These are phyloP conservation scores for Capronia coronata DNA, from an alignment of 2,329 filamentous ascomycete genomes.

Conservation along the genomic window DNA sequence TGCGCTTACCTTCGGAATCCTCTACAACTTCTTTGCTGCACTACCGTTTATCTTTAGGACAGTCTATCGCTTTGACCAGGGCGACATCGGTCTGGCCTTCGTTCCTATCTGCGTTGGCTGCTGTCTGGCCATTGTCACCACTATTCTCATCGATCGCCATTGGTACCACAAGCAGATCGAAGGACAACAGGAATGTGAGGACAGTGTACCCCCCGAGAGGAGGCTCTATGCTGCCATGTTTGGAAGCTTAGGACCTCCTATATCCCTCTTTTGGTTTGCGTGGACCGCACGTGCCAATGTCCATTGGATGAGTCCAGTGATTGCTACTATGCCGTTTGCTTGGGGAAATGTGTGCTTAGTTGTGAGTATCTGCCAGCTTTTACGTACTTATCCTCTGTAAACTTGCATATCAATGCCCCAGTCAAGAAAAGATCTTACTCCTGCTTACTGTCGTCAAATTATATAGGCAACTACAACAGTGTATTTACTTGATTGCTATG, in stretches of 20 bases:
- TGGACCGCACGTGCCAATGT: constrained; percentile 40
- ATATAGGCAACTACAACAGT: constrained; percentile 39
- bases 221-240: constrained; percentile 34
- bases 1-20: constrained; percentile 9
- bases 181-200: constrained; percentile 1
- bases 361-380: no score
- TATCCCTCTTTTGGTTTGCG: constrained; percentile 11
- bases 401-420: no score
- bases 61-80: constrained; percentile 23
- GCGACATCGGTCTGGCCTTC: constrained; percentile 35
- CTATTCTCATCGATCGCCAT: constrained; percentile 30
- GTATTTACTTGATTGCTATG: constrained; percentile 30
- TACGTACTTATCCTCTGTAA: no score
- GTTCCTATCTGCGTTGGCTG: constrained; percentile 32
- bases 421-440: no score
- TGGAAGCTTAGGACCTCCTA: constrained; percentile 26
- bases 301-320: constrained; percentile 35
- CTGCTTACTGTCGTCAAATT: no score
- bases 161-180: constrained; percentile 17
- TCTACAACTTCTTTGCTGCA: constrained; percentile 32
- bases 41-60: constrained; percentile 21
- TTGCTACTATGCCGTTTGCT: constrained; percentile 26
- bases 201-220: constrained; percentile 32
- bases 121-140: constrained; percentile 28
- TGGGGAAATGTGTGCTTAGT: constrained; percentile 29